Evolutionary conservation across 768 basidiomycete species (phyloP), one percentile per base, ranked within the genome.

Genomic region (Lactarius sp.): DNA sequence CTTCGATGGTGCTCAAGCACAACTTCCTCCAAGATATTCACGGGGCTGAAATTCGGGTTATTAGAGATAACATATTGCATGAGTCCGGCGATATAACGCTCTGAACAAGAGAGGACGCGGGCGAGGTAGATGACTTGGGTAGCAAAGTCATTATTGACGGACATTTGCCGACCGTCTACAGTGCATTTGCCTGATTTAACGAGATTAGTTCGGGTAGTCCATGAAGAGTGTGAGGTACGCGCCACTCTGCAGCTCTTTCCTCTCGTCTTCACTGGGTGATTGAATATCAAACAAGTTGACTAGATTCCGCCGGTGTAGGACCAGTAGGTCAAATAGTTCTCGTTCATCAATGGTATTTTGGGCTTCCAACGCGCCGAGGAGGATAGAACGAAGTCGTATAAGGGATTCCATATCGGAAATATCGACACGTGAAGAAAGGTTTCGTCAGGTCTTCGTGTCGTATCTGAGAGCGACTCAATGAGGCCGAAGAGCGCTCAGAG

Each of bases 91-190:
- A 86, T 76, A 73, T 90, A 85, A 68, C 86, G 84, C 76, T 96
- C 94, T 13, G 94, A 95, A 67, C 85, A 85, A 69, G 84, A 80
- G 58, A 97, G 85, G 59, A 91, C 84, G 70, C 89, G 85, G 0
- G 94, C 84, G 60, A 95, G 82, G 74, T 92, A 90, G 60, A 90
- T 73, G 60, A 81, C 83, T 72, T 91, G 91, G 55, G 82, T 84
- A 14, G 85, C 85, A 73, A 94, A 93, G 71, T 94, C 88, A 14
- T 83, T 73, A 72, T 91, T 92, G 67, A 94, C 81, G 0, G 85
- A 84, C 41, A 87, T 79, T n/a, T 84, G 77, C 69, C 81, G 83
- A 36, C 88, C 85, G 62, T 87, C 78, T 22, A 91, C 76, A 0
- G 77, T 72, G 20, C 82, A 82, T 75, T 83, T 88, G 65, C 90